Percentiles rank a stretch among this genome's conserved stretches.
phyloP scores from a whole-genome alignment of 768 basidiomycete genomes.

The Mycena polygramma region DNA sequence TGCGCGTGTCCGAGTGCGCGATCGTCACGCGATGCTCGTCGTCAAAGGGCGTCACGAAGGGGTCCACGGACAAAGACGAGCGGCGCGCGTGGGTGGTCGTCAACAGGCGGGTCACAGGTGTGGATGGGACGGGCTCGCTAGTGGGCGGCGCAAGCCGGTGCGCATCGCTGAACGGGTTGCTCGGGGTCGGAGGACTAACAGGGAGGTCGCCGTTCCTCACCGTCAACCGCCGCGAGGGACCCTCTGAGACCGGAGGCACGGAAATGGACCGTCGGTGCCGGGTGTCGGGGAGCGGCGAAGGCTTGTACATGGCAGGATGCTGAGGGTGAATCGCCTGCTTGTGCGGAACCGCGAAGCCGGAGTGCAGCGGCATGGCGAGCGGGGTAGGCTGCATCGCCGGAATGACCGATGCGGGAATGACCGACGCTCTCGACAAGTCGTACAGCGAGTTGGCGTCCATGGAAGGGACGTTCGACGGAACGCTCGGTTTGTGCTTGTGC shows the following conservation, averaged over 20 bases:
- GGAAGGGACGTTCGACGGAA: constrained; percentile 52
- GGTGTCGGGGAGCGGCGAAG: constrained; percentile 35
- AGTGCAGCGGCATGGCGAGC: constrained; percentile 44
- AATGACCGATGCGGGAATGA: not conserved
- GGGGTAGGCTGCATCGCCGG: constrained; percentile 33
- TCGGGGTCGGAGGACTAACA: constrained; percentile 4
- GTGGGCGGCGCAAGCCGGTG: constrained; percentile 39
- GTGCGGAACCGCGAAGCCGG: constrained; percentile 34
- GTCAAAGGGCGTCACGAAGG: constrained; percentile 86
- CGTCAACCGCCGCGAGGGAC: constrained; percentile 11
- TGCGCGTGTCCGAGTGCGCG: constrained; percentile 50
- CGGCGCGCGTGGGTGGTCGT: constrained; percentile 58
- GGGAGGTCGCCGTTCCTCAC: constrained; percentile 17
- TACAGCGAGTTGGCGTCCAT: constrained; percentile 41
- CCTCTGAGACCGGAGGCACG: constrained; percentile 19
- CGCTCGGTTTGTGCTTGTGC: constrained; percentile 48
- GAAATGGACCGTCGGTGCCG: constrained; percentile 42
- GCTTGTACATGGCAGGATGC: constrained; percentile 44
- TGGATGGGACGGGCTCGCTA: constrained; percentile 40
- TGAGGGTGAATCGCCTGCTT: constrained; percentile 42
- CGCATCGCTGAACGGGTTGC: constrained; percentile 35
- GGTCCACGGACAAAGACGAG: constrained; percentile 57
- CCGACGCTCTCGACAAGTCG: constrained; percentile 31
- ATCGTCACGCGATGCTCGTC: constrained; percentile 66
- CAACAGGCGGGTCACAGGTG: constrained; percentile 60